A percentile compares a stretch with the other conserved stretches of the same genome.
Evolutionary conservation across 2,329 filamentous ascomycete species (phyloP).

Genomic region (Trichoderma sp.): DNA sequence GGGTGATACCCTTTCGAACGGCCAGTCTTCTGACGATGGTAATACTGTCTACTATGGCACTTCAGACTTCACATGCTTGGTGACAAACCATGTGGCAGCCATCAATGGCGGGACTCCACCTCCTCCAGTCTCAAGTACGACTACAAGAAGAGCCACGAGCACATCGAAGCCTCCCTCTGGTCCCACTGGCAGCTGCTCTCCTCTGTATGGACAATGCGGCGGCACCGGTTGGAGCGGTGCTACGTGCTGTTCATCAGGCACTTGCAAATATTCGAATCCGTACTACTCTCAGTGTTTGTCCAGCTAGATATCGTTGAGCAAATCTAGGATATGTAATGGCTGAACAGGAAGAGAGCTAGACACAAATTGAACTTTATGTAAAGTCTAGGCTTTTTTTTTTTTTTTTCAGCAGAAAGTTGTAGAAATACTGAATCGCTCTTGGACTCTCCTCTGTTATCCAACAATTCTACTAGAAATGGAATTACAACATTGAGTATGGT

Average conservation of each 20-base stretch:
- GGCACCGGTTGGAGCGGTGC: neutral
- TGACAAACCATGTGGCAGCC: constrained; percentile 44
- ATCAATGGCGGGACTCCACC: constrained; percentile 14
- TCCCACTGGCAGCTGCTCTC: constrained; percentile 1
- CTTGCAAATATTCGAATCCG: neutral
- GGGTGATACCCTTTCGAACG: constrained; percentile 45
- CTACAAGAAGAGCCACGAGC: neutral
- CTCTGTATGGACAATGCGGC: constrained; percentile 8
- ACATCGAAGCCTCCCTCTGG: neutral
- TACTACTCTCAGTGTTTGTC: constrained; percentile 5
- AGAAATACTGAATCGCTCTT: too few species aligned
- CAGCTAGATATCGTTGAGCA: neutral
- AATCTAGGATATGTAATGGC: neutral
- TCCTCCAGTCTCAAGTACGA: neutral
- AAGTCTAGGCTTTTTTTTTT: neutral
- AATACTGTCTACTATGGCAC: constrained; percentile 49
- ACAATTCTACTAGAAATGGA: neutral
- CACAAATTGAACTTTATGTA: neutral
- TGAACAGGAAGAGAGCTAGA: neutral
- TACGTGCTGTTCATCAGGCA: constrained; percentile 7
- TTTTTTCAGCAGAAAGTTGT: neutral
- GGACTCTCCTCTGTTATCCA: neutral
- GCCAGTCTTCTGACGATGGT: constrained; percentile 46
- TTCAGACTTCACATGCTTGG: constrained; percentile 46
- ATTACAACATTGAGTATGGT: neutral